These are phyloP conservation scores for Capsicum baccatum DNA, from an alignment of 257 asterid species.

Conservation along the genomic window DNA sequence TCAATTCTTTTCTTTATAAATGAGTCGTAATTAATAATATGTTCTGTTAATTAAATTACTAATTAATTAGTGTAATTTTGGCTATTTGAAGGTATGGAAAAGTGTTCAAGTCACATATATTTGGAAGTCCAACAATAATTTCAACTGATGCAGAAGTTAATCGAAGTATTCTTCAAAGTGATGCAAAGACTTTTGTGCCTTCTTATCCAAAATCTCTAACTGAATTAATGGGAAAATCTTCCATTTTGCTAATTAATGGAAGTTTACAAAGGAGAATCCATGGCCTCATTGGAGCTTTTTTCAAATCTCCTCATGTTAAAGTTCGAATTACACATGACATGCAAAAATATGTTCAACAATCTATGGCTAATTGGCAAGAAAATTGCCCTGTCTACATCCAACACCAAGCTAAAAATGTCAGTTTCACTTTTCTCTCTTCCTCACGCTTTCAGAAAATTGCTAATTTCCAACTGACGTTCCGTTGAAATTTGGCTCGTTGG, in stretches of 20 bases:
- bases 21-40: not conserved
- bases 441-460: not conserved
- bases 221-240: conserved; percentile 83
- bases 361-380: conserved; percentile 72
- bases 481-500: not conserved
- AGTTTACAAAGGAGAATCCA: conserved; percentile 78
- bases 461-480: not conserved
- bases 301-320: conserved; percentile 67
- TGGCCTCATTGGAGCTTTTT: conserved; percentile 79
- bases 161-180: conserved; percentile 76
- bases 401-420: conserved; percentile 75
- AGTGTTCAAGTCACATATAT: conserved; percentile 87
- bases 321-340: conserved; percentile 71
- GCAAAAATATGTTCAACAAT: conserved; percentile 62
- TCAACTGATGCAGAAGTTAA: conserved; percentile 92
- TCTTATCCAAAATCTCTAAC: conserved; percentile 86
- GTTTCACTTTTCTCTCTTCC: not conserved
- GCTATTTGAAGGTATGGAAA: conserved; percentile 68
- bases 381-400: conserved; percentile 69
- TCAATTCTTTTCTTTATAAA: not conserved
- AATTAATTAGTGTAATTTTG: not conserved
- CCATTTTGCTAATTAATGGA: conserved; percentile 77
- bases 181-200: conserved; percentile 75
- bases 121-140: conserved; percentile 80
- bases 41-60: not conserved